Percentiles rank a stretch among this genome's conserved stretches.
These are phyloP conservation scores for Proliferodiscus dingleyae DNA, from an alignment of 2,329 filamentous ascomycete species.

Conservation along the genomic window DNA sequence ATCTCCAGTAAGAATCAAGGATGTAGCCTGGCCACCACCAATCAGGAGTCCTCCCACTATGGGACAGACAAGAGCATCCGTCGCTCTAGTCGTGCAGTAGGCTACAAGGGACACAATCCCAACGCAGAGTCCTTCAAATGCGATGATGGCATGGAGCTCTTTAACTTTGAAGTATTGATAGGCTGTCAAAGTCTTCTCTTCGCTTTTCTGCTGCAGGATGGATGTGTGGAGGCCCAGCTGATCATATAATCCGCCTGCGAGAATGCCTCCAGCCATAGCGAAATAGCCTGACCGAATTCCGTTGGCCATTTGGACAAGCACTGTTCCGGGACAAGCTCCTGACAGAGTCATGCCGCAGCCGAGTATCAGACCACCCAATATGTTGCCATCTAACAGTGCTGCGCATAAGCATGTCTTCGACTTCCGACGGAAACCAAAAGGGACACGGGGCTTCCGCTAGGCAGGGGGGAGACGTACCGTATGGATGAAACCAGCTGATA, in stretches of 20 bases:
- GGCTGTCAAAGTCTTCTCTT: constrained; percentile 13
- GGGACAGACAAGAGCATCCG: constrained; percentile 14
- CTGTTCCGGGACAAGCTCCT: constrained; percentile 60
- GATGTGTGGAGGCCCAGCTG: neutral
- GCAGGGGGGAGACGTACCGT: constrained; percentile 34
- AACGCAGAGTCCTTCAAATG: constrained; percentile 20
- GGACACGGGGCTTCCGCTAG: constrained; percentile 35
- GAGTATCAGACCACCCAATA: constrained; percentile 56
- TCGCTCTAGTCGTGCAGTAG: constrained; percentile 5
- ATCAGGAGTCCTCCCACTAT: constrained; percentile 53
- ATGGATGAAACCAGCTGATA: neutral
- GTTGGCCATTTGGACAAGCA: constrained; percentile 55
- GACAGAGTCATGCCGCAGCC: constrained; percentile 61
- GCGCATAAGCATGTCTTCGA: neutral
- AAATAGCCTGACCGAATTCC: constrained; percentile 48
- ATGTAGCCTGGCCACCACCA: constrained; percentile 52
- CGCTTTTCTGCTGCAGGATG: neutral
- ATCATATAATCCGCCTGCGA: constrained; percentile 49
- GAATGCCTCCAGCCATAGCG: constrained; percentile 48
- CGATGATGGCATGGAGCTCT: constrained; percentile 6
- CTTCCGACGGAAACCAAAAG: neutral
- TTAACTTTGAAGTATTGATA: constrained; percentile 13
- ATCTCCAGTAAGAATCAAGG: constrained; percentile 46
- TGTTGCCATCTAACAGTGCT: constrained; percentile 48
- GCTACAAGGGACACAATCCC: constrained; percentile 6